Base-by-base conservation (phyloP, 2,329 filamentous ascomycete genomes). In the Arthroderma sp. region DNA sequence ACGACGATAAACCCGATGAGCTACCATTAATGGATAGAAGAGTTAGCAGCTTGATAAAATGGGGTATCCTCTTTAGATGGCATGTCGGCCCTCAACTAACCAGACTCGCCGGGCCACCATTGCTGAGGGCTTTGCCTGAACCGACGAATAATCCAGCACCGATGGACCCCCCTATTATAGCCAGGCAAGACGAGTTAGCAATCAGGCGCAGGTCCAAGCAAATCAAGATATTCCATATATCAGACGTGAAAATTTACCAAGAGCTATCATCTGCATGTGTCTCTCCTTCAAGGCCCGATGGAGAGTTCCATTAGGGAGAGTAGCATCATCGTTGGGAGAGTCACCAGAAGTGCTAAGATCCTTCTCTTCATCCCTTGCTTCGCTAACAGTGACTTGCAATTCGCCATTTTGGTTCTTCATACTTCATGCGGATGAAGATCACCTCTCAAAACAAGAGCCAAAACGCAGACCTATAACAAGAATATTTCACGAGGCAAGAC, bases 1-100 rank as follows among this genome's bases (percentile, higher is more conserved):
- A 78, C 66, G 48, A 78, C 69, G 6, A 68, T 53, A 56, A 77
- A 78, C 47, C 57, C 55, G 31, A 64, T 7, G 5, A 47, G 22
- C 46, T 47, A 29, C 29, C 11, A 81, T 81, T 38, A 91, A 67
- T 75, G 88, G 39, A 89, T 73, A 1, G 15, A 93, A 63, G 27
- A 93, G 59, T 0, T 83, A 22, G 15, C 15, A 22, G 15, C 15
- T 22, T 22, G 15, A 22, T 22, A 22, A 22, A 22, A 22, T 22
- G 15, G 3, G 15, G 15, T 22, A 22, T 22, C 1, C 15, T 22
- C 15, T 22, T 22, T 22, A 22, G 1, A 22, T 22, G 15, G 15
- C 3, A 22, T 22, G 15, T 22, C 15, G 15, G 15, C 15, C 3
- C 15, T 22, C 15, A 22, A 22, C 63, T 34, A 29, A 65, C 50